These are phyloP conservation scores for Hypoxylon intermedium DNA, from an alignment of 495 filamentous ascomycete species.

Conservation along the genomic window DNA sequence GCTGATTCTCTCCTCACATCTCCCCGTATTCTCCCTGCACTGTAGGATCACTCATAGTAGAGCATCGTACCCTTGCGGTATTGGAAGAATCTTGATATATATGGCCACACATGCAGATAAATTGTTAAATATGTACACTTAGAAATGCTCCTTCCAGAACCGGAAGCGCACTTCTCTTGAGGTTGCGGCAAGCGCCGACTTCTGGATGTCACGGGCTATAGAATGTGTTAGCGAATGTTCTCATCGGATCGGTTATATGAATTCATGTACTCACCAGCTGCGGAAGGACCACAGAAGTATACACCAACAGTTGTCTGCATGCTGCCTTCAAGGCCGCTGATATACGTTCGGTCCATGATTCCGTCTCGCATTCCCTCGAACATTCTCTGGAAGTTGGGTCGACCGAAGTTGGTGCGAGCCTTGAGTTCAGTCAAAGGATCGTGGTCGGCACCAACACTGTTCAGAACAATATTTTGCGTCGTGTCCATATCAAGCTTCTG, in stretches of 20 bases:
- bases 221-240: conserved; percentile 39
- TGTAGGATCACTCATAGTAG: conserved; percentile 6
- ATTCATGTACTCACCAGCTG: conserved; percentile 52
- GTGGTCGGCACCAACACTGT: conserved; percentile 83
- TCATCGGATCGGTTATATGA: not conserved
- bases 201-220: conserved; percentile 84
- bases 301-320: conserved; percentile 88
- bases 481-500: conserved; percentile 91
- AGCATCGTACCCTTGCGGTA: conserved; percentile 8
- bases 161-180: conserved; percentile 85
- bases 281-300: conserved; percentile 86
- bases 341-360: conserved; percentile 82
- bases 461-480: conserved; percentile 94
- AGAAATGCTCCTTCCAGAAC: conserved; percentile 98
- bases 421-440: conserved; percentile 93
- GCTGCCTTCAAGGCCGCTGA: conserved; percentile 76
- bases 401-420: conserved; percentile 90
- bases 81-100: conserved; percentile 21
- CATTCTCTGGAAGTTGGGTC: conserved; percentile 85
- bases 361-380: conserved; percentile 88
- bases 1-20: conserved; percentile 5
- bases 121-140: conserved; percentile 31
- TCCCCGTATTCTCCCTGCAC: not conserved
- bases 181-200: conserved; percentile 74
- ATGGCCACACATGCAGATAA: conserved; percentile 18